These are phyloP conservation scores for Epichloe coenophiala DNA, from an alignment of 2,329 filamentous ascomycete species.

Conservation along the genomic window DNA sequence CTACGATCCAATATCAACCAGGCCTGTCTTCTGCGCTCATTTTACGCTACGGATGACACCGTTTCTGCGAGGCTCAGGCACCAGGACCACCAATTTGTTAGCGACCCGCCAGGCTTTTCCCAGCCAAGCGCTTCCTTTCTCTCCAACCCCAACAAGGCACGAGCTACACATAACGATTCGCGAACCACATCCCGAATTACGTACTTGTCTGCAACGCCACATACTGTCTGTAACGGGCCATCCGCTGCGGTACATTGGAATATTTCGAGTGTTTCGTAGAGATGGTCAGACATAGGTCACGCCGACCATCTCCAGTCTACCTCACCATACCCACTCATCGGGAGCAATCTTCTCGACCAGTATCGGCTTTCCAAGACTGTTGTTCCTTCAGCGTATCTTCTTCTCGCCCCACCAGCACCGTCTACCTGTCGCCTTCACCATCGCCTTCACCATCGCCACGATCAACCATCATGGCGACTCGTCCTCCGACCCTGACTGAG, in stretches of 20 bases:
- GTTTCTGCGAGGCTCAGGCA: not conserved
- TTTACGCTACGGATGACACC: not conserved
- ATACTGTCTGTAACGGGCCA: not conserved
- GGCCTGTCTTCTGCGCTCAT: not conserved
- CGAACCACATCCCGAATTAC: not conserved
- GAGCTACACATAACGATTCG: not conserved
- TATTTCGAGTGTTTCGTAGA: not conserved
- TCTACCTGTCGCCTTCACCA: slow-evolving; percentile 28
- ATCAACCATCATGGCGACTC: slow-evolving; percentile 18
- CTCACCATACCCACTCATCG: slow-evolving; percentile 25
- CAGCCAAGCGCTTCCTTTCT: not conserved
- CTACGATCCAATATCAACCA: not conserved
- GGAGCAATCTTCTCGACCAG: slow-evolving; percentile 29
- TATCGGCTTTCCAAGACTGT: slow-evolving; percentile 32
- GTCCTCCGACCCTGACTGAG: slow-evolving; percentile 62
- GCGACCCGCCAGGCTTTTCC: not conserved
- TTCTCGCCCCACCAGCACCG: slow-evolving; percentile 29
- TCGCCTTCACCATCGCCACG: slow-evolving; percentile 26
- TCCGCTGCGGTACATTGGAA: not conserved
- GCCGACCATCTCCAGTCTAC: slow-evolving; percentile 29
- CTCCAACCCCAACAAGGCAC: not conserved
- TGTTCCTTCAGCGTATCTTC: slow-evolving; percentile 25
- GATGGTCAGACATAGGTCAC: slow-evolving; percentile 27
- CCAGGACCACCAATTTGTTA: not conserved
- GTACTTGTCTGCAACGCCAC: not conserved